phyloP scores from a whole-genome alignment of 2,329 filamentous ascomycete species.

The Aureobasidium zeae region DNA sequence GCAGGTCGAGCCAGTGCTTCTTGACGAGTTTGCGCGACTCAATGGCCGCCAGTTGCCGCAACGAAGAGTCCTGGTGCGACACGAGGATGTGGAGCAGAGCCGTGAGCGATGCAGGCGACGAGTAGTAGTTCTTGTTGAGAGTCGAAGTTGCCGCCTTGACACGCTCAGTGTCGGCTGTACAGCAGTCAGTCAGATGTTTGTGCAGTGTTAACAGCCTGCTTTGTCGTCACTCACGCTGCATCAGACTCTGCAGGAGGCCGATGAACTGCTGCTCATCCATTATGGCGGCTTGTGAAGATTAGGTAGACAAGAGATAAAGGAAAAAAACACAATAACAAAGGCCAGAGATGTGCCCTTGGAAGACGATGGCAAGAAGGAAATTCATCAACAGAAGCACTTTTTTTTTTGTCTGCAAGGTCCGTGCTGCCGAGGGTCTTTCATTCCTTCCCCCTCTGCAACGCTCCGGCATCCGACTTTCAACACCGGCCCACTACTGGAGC shows the following conservation, averaged over 20 bases:
- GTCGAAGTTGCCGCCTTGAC: constrained; percentile 72
- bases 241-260: constrained; percentile 74
- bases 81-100: constrained; percentile 82
- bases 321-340: constrained; percentile 14
- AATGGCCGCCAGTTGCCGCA: constrained; percentile 85
- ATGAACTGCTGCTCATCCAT: constrained; percentile 82
- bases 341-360: constrained; percentile 3
- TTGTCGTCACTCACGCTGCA: constrained; percentile 63
- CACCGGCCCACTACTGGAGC: too few species aligned
- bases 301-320: constrained; percentile 16
- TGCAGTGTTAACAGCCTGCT: constrained; percentile 1
- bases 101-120: constrained; percentile 70
- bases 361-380: constrained; percentile 9
- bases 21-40: constrained; percentile 73
- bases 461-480: background rate
- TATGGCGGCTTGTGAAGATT: constrained; percentile 9
- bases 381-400: background rate
- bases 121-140: constrained; percentile 90
- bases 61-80: constrained; percentile 58
- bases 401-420: constrained; percentile 3
- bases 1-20: constrained; percentile 75
- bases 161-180: constrained; percentile 70
- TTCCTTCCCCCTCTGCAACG: background rate
- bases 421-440: background rate
- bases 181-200: constrained; percentile 17